Evolutionary conservation across 2,329 filamentous ascomycete species (phyloP).

Genomic region (Fusarium gaditjirri): DNA sequence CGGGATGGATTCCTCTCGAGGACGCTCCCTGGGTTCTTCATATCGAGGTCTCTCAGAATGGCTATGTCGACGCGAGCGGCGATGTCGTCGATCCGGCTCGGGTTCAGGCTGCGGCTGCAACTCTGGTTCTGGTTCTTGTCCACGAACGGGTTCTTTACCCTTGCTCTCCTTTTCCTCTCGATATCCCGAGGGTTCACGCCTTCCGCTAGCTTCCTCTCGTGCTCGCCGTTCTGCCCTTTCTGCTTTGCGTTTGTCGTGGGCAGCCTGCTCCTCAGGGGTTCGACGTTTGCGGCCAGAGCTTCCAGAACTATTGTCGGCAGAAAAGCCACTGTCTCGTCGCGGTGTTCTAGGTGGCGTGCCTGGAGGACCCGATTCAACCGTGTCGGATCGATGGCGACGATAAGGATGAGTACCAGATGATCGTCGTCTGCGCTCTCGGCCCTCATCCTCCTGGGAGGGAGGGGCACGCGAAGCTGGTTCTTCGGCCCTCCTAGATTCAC

Average conservation of each 20-base stretch:
- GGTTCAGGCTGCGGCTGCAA: conserved; percentile 4
- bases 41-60: conserved; percentile 50
- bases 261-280: conserved; percentile 61
- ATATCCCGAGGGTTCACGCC: conserved; percentile 28
- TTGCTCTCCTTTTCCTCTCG: conserved; percentile 39
- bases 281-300: conserved; percentile 51
- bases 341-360: conserved; percentile 53
- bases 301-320: conserved; percentile 52
- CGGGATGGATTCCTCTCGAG: conserved; percentile 35
- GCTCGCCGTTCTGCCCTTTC: conserved; percentile 52
- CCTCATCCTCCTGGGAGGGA: conserved; percentile 36
- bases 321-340: conserved; percentile 59
- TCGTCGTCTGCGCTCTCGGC: conserved; percentile 30
- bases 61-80: conserved; percentile 56
- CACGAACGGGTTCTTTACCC: conserved; percentile 45
- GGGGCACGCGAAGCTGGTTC: conserved; percentile 16
- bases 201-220: conserved; percentile 40
- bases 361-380: conserved; percentile 49
- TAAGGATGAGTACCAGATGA: conserved; percentile 46
- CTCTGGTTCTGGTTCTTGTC: conserved; percentile 41
- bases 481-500: conserved; percentile 21
- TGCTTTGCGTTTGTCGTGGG: conserved; percentile 61
- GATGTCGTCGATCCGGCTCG: conserved; percentile 47
- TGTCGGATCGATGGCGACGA: conserved; percentile 54
- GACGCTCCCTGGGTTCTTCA: conserved; percentile 46